phyloP scores from a whole-genome alignment of 2,329 filamentous ascomycete genomes.

The Aspergillus novofumigatus region DNA sequence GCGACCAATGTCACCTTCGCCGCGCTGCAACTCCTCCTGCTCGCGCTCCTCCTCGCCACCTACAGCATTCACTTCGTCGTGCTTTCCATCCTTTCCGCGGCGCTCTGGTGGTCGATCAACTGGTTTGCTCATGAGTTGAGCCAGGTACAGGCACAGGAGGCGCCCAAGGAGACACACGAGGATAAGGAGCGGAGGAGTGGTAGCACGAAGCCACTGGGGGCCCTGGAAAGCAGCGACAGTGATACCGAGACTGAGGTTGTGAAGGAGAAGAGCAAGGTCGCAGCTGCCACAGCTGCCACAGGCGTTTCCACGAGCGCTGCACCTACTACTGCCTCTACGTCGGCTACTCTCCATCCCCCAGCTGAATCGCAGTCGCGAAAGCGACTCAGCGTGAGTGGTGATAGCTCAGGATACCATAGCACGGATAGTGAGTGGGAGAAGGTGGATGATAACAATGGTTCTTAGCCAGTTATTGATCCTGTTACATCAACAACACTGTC shows the following conservation, averaged over 20 bases:
- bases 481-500: neutral
- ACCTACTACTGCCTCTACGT: conserved; percentile 16
- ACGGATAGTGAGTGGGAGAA: conserved; percentile 99
- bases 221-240: conserved; percentile 37
- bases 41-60: conserved; percentile 72
- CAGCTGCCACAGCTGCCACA: conserved; percentile 8
- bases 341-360: conserved; percentile 48
- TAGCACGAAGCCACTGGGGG: conserved; percentile 29
- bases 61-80: conserved; percentile 85
- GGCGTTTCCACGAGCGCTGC: conserved; percentile 8
- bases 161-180: conserved; percentile 39
- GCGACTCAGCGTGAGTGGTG: conserved; percentile 44
- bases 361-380: conserved; percentile 38
- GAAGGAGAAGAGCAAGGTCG: conserved; percentile 13
- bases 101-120: conserved; percentile 91
- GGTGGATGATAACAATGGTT: conserved; percentile 53
- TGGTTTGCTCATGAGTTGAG: conserved; percentile 78
- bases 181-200: conserved; percentile 13
- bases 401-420: conserved; percentile 57
- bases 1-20: conserved; percentile 90
- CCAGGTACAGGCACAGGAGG: conserved; percentile 48
- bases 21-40: conserved; percentile 73
- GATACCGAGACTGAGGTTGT: conserved; percentile 42
- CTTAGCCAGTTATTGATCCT: conserved; percentile 1
- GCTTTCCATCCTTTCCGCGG: conserved; percentile 72